Conservation (phyloP, 768 basidiomycete species). For the Collybiopsis luxurians region DNA sequence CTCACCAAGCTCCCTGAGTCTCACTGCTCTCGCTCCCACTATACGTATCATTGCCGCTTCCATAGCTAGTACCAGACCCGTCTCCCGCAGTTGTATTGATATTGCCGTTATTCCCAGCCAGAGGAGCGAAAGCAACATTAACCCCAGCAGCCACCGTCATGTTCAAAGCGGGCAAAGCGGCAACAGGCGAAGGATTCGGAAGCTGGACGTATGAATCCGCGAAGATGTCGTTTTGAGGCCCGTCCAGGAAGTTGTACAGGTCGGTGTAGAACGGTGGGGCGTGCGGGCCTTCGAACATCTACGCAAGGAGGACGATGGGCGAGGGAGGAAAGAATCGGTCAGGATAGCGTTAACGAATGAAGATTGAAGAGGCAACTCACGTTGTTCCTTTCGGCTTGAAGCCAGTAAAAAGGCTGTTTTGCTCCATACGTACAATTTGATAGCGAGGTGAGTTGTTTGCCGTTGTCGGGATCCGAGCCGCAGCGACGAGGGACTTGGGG, state of each 20-base stretch:
- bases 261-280: conserved; percentile 67
- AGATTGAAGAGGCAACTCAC: conserved; percentile 32
- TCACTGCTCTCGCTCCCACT: neutral
- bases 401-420: conserved; percentile 72
- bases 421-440: conserved; percentile 72
- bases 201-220: conserved; percentile 48
- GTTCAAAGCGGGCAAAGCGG: conserved; percentile 29
- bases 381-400: conserved; percentile 59
- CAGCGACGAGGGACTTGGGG: conserved; percentile 65
- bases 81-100: neutral
- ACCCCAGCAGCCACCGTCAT: neutral
- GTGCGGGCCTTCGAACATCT: conserved; percentile 66
- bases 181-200: conserved; percentile 42
- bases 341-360: neutral
- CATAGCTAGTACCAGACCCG: neutral
- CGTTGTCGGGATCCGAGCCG: conserved; percentile 54
- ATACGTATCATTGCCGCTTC: neutral
- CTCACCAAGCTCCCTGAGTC: neutral
- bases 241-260: conserved; percentile 69
- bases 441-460: conserved; percentile 34
- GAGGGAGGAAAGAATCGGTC: neutral
- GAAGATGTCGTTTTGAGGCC: conserved; percentile 75
- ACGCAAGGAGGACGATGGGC: neutral
- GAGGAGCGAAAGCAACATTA: neutral
- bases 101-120: no score